phyloP scores from a whole-genome alignment of 73 alveolate species.

The Paramecium pentaurelia region DNA sequence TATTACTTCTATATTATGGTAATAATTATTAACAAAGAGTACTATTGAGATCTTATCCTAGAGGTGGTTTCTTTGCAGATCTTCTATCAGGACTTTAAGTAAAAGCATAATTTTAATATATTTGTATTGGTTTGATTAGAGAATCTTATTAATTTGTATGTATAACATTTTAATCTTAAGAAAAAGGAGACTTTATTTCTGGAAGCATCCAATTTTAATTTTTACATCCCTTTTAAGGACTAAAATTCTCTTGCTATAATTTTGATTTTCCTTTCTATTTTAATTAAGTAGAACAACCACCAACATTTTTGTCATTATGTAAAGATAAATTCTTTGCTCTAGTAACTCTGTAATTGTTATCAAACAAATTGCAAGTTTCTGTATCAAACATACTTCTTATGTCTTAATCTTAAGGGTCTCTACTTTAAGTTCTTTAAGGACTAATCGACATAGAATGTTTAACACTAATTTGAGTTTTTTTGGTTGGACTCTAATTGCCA shows the following conservation, averaged over 20 bases:
- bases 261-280: not conserved
- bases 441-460: not conserved
- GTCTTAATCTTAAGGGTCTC: not conserved
- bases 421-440: not conserved
- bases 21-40: constrained; percentile 8
- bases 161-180: not conserved
- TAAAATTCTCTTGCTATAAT: not conserved
- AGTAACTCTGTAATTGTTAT: not conserved
- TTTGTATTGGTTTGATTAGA: not conserved
- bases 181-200: not conserved
- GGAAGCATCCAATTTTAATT: constrained; percentile 30
- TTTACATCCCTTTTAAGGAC: constrained; percentile 21
- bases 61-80: not conserved
- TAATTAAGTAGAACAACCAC: not conserved
- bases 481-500: not conserved
- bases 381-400: not conserved
- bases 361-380: not conserved
- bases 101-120: not conserved
- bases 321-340: not conserved
- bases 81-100: not conserved
- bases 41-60: not conserved
- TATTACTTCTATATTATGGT: constrained; percentile 3
- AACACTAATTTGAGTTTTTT: not conserved
- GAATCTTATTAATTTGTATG: not conserved
- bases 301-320: not conserved